Evolutionary conservation across 139 green algal genomes (phyloP).

Genomic region (Picochlorum sp.): DNA sequence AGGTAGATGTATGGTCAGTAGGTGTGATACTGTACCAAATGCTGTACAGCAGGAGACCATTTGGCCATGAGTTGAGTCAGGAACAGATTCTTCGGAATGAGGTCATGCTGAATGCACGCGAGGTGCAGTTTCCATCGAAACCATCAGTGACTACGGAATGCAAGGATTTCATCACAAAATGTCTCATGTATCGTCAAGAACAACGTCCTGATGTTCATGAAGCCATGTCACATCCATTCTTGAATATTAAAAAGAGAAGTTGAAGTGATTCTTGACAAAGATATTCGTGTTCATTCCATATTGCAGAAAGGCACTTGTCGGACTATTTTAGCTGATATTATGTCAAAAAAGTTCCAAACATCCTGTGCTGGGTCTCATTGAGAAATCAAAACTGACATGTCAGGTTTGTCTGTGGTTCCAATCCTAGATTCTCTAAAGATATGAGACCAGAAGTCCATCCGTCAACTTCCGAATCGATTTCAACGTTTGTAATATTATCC

Average conservation of each 20-base stretch:
- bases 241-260: slow-evolving; percentile 32
- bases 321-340: too few relatives aligned
- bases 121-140: slow-evolving; percentile 59
- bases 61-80: slow-evolving; percentile 63
- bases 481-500: neutral
- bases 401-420: neutral
- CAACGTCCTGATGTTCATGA: slow-evolving; percentile 57
- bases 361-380: too few relatives aligned
- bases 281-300: neutral
- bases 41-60: slow-evolving; percentile 85
- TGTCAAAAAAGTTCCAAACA: too few relatives aligned
- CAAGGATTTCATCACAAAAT: slow-evolving; percentile 74
- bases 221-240: slow-evolving; percentile 59
- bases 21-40: slow-evolving; percentile 94
- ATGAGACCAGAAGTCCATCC: slow-evolving; percentile 9
- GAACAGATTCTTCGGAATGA: slow-evolving; percentile 81
- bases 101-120: slow-evolving; percentile 54
- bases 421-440: neutral
- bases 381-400: neutral
- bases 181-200: slow-evolving; percentile 50
- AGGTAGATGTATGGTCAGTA: slow-evolving; percentile 87
- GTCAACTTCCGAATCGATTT: neutral
- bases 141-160: slow-evolving; percentile 66
- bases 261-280: neutral
- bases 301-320: too few relatives aligned